Base-by-base conservation (phyloP, 108 stramenopile species). In the Skeletonema potamos region DNA sequence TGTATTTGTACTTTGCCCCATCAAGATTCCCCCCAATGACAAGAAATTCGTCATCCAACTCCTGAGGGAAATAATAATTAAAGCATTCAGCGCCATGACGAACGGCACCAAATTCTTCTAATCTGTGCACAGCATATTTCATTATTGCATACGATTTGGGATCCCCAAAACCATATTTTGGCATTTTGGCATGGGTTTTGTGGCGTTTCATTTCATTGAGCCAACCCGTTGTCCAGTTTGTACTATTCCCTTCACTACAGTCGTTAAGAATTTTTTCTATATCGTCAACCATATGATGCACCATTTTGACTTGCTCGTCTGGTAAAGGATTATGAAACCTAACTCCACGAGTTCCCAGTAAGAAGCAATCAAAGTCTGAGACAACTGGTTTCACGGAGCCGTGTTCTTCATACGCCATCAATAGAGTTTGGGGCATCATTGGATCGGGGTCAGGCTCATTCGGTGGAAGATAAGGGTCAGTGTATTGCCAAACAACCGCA, bases 1-100 rank as follows among this genome's bases (percentile, higher is more conserved):
- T 83, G 48, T 90, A 88, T 62, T 83, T 85, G 76, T 73, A 77
- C 17, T 73, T 78, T 8, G 62, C 78, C 15, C 62, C 78, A 57
- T 76, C 84, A 57, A 74, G 66, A 48, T 68, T 60, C 33, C 77
- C 76, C 29, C 76, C 76, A 66, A 91, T 83, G n/a, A 88, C 72
- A 12, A 91, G 66, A 66, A 83, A 89, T 28, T 77, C 79, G 1
- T 91, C 87, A 70, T 91, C 89, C 37, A 91, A 71, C 67, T 88
- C 86, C 81, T 91, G 89, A 36, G 89, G 89, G 60, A 91, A 91
- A 54, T 85, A 79, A 59, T 84, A 88, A 77, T 90, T 90, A 79
- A 87, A 90, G 59, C 89, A 88, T 79, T 90, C 87, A 3, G 84
- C 84, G 15, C 89, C 89, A 70, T 91, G 89, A 24, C 89, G 78